Base-by-base conservation (phyloP, 2,329 filamentous ascomycete genomes). In the Ploettnerulaceae sp. region DNA sequence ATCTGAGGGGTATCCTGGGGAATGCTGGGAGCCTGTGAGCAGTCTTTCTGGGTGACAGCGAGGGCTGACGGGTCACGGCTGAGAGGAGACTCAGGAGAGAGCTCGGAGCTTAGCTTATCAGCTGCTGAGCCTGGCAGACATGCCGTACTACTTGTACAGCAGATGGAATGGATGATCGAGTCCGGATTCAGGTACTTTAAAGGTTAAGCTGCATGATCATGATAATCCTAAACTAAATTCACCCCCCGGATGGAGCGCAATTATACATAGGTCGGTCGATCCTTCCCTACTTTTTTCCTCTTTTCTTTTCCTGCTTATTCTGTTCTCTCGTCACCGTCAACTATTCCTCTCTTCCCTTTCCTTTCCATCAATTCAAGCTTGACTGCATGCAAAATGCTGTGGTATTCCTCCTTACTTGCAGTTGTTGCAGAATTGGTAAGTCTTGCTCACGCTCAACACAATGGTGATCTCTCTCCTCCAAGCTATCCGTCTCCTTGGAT, bases 401-500 rank as follows among this genome's bases (percentile, higher is more conserved):
- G 51, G 56, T 47, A 45, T 17, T 29, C 47, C 12, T 36, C 48
- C 9, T 51, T 51, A 12, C 21, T 58, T 47, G 49, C 38, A 20
- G 20, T 45, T 9, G 8, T 57, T 37, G 50, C 49, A n/a, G 47
- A 39, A 8, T 41, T 60, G 40, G 52, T 51, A 32, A 32, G 45
- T 21, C 29, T 50, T 38, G 51, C 39, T 18, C 53, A 28, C 48
- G 59, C 53, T 12, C 61, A 63, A 24, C 41, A 51, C 20, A 54
- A 57, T 38, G 50, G 52, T 39, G 50, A 51, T 11, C 37, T 45
- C 12, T 63, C 61, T 29, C 60, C 61, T 25, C 62, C 62, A 1
- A 53, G 49, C 37, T 65, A 64, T 46, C 63, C 63, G 32, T 61
- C 61, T 3, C 63, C 63, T 2, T 65, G 63, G 63, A 62, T 63